A percentile compares a stretch with the other conserved stretches of the same genome.
These are phyloP conservation scores for Diaporthe ampelina DNA, from an alignment of 2,329 filamentous ascomycete genomes.

Conservation along the genomic window DNA sequence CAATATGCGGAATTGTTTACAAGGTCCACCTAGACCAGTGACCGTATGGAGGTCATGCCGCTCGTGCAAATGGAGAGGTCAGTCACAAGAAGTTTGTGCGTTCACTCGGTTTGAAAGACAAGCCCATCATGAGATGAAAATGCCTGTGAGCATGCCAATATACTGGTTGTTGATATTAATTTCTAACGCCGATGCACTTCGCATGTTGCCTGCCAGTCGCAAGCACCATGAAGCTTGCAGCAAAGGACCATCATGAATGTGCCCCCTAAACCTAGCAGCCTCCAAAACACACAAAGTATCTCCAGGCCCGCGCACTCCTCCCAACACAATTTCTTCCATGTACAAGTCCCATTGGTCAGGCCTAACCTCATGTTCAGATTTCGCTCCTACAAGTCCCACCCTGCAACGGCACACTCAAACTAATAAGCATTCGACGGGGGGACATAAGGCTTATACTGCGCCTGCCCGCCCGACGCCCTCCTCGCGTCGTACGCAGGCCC, in stretches of 20 bases:
- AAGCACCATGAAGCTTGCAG: conserved; percentile 5
- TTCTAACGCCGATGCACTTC: conserved; percentile 17
- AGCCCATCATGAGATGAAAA: background rate
- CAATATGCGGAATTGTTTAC: background rate
- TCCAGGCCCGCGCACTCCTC: background rate
- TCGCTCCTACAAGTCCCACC: background rate
- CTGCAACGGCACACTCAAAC: background rate
- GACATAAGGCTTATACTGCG: conserved; percentile 73
- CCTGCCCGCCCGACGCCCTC: conserved; percentile 57
- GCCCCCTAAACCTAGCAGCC: background rate
- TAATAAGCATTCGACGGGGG: conserved; percentile 54
- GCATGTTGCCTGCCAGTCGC: background rate
- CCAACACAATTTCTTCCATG: background rate
- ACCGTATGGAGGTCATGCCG: background rate
- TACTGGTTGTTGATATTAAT: conserved; percentile 19
- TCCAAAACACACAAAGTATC: background rate
- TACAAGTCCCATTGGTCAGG: background rate
- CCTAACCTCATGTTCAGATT: background rate
- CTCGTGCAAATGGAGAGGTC: no score
- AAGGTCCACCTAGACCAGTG: background rate
- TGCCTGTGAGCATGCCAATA: background rate
- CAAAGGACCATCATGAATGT: background rate
- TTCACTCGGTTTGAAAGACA: background rate
- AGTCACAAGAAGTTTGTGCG: background rate
- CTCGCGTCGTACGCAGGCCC: conserved; percentile 64